Evolutionary conservation across 2,329 filamentous ascomycete species (phyloP).

Genomic region (Alternaria brassicicola): DNA sequence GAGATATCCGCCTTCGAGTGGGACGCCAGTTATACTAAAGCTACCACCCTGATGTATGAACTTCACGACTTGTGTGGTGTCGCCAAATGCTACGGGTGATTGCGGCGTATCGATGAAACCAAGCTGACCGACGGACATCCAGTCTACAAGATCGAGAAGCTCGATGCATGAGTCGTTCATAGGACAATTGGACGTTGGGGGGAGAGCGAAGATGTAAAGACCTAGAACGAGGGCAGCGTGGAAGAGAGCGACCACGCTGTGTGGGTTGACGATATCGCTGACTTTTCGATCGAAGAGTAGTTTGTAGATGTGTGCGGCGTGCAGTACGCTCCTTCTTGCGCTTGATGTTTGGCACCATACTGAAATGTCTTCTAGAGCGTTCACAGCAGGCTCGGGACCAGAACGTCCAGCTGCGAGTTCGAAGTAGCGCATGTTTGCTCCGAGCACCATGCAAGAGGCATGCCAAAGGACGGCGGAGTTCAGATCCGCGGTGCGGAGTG

Average conservation of each 20-base stretch:
- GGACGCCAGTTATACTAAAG: conserved; percentile 56
- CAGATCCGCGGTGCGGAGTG: conserved; percentile 53
- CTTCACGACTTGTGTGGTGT: conserved; percentile 43
- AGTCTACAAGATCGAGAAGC: conserved; percentile 58
- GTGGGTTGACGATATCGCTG: conserved; percentile 59
- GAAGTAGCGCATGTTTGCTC: conserved; percentile 60
- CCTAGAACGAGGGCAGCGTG: conserved; percentile 59
- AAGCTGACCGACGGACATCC: conserved; percentile 54
- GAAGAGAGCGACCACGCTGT: conserved; percentile 58
- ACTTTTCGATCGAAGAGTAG: conserved; percentile 59
- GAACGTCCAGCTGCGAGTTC: conserved; percentile 59
- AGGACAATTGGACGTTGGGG: conserved; percentile 38
- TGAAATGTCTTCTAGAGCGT: conserved; percentile 58
- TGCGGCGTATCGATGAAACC: conserved; percentile 50
- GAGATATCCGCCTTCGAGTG: conserved; percentile 58
- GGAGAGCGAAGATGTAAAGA: conserved; percentile 59
- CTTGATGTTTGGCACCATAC: conserved; percentile 59
- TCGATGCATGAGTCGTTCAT: conserved; percentile 49
- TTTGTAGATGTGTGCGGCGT: conserved; percentile 61
- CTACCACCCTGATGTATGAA: conserved; percentile 59
- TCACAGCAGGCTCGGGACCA: conserved; percentile 55
- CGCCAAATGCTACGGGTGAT: conserved; percentile 23
- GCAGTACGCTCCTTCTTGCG: conserved; percentile 57
- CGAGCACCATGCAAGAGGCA: conserved; percentile 59
- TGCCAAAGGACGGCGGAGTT: conserved; percentile 61